Conservation (phyloP, 2,329 filamentous ascomycete species). For the Camptophora hylomeconis region DNA sequence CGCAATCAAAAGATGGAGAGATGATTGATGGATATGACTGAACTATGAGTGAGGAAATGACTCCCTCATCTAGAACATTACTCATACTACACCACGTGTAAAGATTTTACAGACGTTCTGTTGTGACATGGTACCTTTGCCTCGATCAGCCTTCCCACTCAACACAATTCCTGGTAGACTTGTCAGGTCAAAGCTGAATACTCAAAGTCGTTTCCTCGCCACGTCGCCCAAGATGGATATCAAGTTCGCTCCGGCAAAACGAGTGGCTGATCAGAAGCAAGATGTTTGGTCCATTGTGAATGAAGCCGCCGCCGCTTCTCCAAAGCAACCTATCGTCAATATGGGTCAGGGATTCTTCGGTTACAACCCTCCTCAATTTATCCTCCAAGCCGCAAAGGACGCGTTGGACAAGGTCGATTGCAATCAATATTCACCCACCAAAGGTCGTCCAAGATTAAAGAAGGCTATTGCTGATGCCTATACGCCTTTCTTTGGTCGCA, state of each 20-base stretch:
- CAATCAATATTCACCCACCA: conserved; percentile 95
- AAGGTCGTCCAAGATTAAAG: conserved; percentile 73
- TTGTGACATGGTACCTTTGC: no score
- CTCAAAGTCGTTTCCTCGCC: no score
- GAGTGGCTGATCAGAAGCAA: conserved; percentile 37
- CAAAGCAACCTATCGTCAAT: conserved; percentile 50
- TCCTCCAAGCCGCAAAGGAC: conserved; percentile 79
- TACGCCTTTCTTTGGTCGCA: conserved; percentile 71
- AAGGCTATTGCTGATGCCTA: conserved; percentile 91
- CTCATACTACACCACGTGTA: no score
- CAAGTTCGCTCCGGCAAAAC: conserved; percentile 32
- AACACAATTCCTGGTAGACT: no score
- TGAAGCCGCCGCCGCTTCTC: conserved; percentile 51
- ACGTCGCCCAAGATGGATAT: no score
- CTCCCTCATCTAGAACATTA: no score
- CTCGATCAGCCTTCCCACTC: no score
- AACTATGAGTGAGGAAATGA: no score
- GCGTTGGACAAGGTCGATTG: conserved; percentile 86
- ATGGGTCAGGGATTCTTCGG: conserved; percentile 59
- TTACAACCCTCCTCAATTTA: conserved; percentile 87
- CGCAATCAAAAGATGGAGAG: no score
- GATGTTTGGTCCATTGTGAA: conserved; percentile 52
- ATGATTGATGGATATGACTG: no score
- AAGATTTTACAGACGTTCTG: no score
- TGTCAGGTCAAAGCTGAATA: no score